Percentiles rank a stretch among this genome's conserved stretches.
These are phyloP conservation scores for Nidularia sp. DNA, from an alignment of 768 basidiomycete species.

Conservation along the genomic window DNA sequence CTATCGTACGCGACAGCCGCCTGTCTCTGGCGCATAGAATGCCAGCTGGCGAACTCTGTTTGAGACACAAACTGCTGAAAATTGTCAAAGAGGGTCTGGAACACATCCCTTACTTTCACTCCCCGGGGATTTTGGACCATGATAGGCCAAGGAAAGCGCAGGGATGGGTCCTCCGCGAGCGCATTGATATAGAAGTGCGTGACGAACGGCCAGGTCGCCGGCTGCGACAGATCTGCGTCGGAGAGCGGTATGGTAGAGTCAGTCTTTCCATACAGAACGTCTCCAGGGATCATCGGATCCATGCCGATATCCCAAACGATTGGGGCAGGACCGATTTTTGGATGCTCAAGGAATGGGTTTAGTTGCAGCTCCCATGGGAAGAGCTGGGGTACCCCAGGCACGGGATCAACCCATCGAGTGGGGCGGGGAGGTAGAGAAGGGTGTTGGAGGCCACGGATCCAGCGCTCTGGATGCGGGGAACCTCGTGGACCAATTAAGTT, in stretches of 20 bases:
- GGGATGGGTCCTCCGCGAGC: slow-evolving; percentile 47
- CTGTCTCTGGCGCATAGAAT: slow-evolving; percentile 22
- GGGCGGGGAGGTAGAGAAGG: slow-evolving; percentile 49
- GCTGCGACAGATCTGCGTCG: slow-evolving; percentile 41
- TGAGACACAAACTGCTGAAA: slow-evolving; percentile 32
- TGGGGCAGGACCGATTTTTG: slow-evolving; percentile 30
- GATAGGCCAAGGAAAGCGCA: slow-evolving; percentile 52
- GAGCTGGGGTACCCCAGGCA: slow-evolving; percentile 29
- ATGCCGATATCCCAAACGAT: slow-evolving; percentile 46
- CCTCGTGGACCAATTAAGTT: slow-evolving; percentile 24
- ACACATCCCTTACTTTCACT: slow-evolving; percentile 47
- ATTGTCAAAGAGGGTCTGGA: slow-evolving; percentile 38
- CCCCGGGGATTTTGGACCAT: slow-evolving; percentile 41
- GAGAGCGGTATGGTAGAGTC: slow-evolving; percentile 23
- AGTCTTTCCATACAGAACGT: slow-evolving; percentile 19
- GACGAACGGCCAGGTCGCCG: slow-evolving; percentile 61
- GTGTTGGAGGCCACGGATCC: slow-evolving; percentile 44
- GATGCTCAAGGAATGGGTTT: slow-evolving; percentile 53
- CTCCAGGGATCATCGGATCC: slow-evolving; percentile 12
- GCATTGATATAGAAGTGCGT: slow-evolving; percentile 52
- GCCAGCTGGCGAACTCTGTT: slow-evolving; percentile 33
- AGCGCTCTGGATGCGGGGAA: slow-evolving; percentile 36
- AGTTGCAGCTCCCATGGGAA: slow-evolving; percentile 50
- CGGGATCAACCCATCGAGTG: slow-evolving; percentile 36
- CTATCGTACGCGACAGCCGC: slow-evolving; percentile 25